Conservation (phyloP, 495 filamentous ascomycete species). For the Glutinoglossum americanum region DNA sequence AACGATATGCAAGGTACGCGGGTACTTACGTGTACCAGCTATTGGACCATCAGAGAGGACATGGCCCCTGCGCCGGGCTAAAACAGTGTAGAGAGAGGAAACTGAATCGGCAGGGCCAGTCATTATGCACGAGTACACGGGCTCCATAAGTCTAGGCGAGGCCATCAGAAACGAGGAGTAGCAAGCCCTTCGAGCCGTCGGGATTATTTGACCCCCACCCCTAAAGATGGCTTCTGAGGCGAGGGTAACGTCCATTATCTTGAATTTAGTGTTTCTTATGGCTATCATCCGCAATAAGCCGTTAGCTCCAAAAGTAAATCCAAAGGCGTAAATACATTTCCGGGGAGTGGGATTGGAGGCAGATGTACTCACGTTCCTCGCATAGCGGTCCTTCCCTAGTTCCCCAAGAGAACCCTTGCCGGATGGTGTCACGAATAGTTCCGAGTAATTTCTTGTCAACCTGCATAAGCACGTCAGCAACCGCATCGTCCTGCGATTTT, state of each 20-base stretch:
- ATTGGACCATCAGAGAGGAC: constrained; percentile 85
- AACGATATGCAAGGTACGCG: neutral
- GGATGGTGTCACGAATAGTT: constrained; percentile 71
- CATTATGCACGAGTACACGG: constrained; percentile 79
- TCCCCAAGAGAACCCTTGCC: constrained; percentile 91
- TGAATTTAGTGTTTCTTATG: constrained; percentile 91
- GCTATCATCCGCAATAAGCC: constrained; percentile 21
- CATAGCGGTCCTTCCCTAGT: constrained; percentile 87
- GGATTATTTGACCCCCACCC: constrained; percentile 92
- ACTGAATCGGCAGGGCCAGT: constrained; percentile 83
- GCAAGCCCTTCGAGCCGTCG: constrained; percentile 72
- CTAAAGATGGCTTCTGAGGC: constrained; percentile 80
- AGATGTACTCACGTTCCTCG: constrained; percentile 64
- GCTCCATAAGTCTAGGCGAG: constrained; percentile 87
- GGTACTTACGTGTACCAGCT: constrained; percentile 42
- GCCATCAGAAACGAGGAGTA: constrained; percentile 96
- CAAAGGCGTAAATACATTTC: neutral
- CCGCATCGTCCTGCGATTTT: too few relatives aligned
- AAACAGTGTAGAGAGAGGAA: constrained; percentile 70
- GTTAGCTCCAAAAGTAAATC: neutral
- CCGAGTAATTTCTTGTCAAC: constrained; percentile 82
- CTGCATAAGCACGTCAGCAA: constrained; percentile 16
- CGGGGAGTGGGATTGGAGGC: neutral
- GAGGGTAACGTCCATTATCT: constrained; percentile 73
- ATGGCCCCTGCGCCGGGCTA: constrained; percentile 74